phyloP scores from a whole-genome alignment of 331 rosid species.

The Malus hybrid region DNA sequence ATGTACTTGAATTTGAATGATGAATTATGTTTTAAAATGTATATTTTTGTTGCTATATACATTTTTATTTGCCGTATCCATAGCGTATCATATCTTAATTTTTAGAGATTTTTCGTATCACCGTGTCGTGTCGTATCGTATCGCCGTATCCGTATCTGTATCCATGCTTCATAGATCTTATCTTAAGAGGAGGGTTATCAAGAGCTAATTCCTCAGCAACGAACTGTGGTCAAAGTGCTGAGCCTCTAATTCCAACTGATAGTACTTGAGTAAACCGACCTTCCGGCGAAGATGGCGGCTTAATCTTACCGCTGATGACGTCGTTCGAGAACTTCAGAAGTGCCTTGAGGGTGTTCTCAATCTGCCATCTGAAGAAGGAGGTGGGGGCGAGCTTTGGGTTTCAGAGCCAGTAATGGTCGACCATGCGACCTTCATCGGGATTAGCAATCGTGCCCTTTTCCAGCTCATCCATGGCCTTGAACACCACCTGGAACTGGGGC shows the following conservation, averaged over 20 bases:
- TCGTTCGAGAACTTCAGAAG: conserved; percentile 57
- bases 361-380: conserved; percentile 47
- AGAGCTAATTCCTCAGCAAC: conserved; percentile 98
- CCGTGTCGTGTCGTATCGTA: too few species aligned
- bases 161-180: too few species aligned
- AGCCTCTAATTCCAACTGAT: conserved; percentile 93
- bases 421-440: conserved; percentile 95
- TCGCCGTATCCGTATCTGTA: too few species aligned
- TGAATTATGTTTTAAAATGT: too few species aligned
- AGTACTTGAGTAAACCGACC: conserved; percentile 85
- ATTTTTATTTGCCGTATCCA: too few species aligned
- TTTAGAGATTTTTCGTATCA: too few species aligned
- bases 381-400: conserved; percentile 66
- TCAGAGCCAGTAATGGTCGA: conserved; percentile 93
- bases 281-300: conserved; percentile 63
- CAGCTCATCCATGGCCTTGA: conserved; percentile 68
- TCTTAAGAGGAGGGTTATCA: conserved; percentile 94
- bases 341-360: conserved; percentile 57
- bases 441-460: conserved; percentile 92
- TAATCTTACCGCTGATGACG: conserved; percentile 91
- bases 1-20: too few species aligned
- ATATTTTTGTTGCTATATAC: too few species aligned
- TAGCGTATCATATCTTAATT: too few species aligned
- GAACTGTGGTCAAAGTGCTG: conserved; percentile 98
- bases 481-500: conserved; percentile 55